Percentiles rank a stretch among this genome's conserved stretches.
phyloP scores from a whole-genome alignment of 176 grass and related monocot species.

The Triticum aestivum region DNA sequence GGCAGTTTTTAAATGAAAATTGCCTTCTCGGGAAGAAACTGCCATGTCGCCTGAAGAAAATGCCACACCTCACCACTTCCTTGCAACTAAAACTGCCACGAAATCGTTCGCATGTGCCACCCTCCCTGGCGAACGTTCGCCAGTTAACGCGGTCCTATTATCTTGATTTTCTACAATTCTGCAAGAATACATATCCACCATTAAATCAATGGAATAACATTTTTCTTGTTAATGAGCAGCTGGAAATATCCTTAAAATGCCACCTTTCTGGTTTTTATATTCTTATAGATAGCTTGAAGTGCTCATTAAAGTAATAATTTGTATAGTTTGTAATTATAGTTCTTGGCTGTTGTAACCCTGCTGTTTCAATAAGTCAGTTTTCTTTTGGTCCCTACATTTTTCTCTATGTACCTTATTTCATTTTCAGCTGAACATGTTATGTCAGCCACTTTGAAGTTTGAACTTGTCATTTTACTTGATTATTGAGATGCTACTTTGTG shows the following conservation, averaged over 20 bases:
- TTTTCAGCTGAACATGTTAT: background rate
- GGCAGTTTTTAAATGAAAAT: too few species aligned
- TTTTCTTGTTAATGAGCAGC: background rate
- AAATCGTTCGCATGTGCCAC: too few species aligned
- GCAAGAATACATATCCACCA: background rate
- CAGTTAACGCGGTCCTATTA: background rate
- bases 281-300: background rate
- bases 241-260: background rate
- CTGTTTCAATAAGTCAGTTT: background rate
- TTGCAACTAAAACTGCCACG: too few species aligned
- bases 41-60: too few species aligned
- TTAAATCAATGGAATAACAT: background rate
- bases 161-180: background rate
- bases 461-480: constrained; percentile 13
- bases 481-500: background rate
- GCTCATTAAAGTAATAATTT: constrained; percentile 8
- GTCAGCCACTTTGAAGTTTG: constrained; percentile 8
- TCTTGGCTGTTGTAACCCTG: background rate
- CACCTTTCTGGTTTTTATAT: background rate
- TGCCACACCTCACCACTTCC: too few species aligned
- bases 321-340: constrained; percentile 3
- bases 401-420: background rate
- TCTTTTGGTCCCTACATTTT: background rate
- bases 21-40: too few species aligned
- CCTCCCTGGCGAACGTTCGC: too few species aligned